These are phyloP conservation scores for Mycena floridula DNA, from an alignment of 768 basidiomycete genomes.

Conservation along the genomic window DNA sequence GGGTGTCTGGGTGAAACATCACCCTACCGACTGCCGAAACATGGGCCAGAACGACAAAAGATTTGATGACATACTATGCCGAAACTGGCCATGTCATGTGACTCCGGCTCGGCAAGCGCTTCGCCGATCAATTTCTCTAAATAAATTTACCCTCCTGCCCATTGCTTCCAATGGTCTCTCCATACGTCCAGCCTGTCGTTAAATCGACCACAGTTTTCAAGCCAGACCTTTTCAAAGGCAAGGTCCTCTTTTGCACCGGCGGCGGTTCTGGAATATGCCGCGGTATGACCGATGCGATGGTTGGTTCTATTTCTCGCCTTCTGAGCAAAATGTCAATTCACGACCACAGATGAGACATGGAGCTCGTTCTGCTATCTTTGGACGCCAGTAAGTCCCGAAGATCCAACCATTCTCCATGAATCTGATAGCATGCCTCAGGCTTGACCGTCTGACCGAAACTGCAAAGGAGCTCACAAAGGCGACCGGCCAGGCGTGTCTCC, in stretches of 20 bases:
- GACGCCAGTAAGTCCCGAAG: slow-evolving; percentile 62
- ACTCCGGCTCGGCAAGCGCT: too few species aligned
- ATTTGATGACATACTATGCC: too few species aligned
- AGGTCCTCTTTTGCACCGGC: slow-evolving; percentile 87
- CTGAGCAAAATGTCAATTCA: slow-evolving; percentile 1
- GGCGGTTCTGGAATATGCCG: slow-evolving; percentile 93
- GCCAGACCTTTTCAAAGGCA: slow-evolving; percentile 79
- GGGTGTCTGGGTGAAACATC: too few species aligned
- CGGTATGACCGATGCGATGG: slow-evolving; percentile 78
- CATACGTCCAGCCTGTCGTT: slow-evolving; percentile 38
- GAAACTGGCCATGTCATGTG: too few species aligned
- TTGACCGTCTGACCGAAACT: slow-evolving; percentile 62
- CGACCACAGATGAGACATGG: slow-evolving; percentile 71
- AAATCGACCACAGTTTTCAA: slow-evolving; percentile 66
- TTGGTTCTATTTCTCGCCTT: slow-evolving; percentile 26
- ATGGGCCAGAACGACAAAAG: too few species aligned
- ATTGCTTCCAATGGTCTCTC: slow-evolving; percentile 10
- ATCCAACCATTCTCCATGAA: slow-evolving; percentile 3
- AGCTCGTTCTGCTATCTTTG: slow-evolving; percentile 74
- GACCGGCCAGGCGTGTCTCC: slow-evolving; percentile 69
- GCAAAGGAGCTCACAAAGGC: slow-evolving; percentile 64
- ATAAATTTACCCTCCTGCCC: too few species aligned
- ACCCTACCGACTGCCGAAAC: too few species aligned
- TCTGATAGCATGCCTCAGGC: slow-evolving; percentile 33
- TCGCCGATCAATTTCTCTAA: too few species aligned